A percentile compares a stretch with the other conserved stretches of the same genome.
Evolutionary conservation across 257 asterid species (phyloP).

Genomic region (Gentiana macrophylla): DNA sequence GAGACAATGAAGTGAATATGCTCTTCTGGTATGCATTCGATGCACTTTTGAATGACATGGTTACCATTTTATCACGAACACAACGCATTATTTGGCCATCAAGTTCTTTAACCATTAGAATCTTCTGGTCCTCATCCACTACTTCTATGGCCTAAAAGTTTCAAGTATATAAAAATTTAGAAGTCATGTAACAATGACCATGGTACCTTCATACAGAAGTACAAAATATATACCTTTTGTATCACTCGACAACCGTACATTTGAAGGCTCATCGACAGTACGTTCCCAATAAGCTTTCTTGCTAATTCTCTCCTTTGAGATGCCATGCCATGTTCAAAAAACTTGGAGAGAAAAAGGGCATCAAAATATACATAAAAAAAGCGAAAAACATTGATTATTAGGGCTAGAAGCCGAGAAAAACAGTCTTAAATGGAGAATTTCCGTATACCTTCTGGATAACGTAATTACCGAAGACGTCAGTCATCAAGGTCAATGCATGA

Average conservation of each 20-base stretch:
- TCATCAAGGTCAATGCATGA: constrained; percentile 78
- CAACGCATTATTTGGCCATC: constrained; percentile 92
- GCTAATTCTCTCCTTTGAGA: constrained; percentile 84
- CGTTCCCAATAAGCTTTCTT: constrained; percentile 76
- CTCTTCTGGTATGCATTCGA: constrained; percentile 87
- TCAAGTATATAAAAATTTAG: neutral
- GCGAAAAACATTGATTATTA: neutral
- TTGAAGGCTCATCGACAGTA: constrained; percentile 82
- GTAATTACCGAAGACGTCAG: constrained; percentile 94
- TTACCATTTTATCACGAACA: constrained; percentile 95
- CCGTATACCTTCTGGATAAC: constrained; percentile 80
- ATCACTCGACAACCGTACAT: constrained; percentile 98
- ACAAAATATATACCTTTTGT: constrained; percentile 57
- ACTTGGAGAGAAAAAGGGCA: constrained; percentile 24
- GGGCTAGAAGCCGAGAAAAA: neutral
- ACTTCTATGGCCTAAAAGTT: constrained; percentile 80
- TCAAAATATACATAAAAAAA: neutral
- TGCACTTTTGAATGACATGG: constrained; percentile 92
- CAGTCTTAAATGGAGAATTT: neutral
- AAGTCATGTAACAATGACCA: too few relatives aligned
- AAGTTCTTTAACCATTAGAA: constrained; percentile 86
- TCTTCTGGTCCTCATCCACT: constrained; percentile 81
- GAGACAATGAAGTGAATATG: constrained; percentile 68
- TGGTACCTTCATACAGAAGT: too few relatives aligned
- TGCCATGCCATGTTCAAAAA: constrained; percentile 91